These are phyloP conservation scores for Xylaria acuta DNA, from an alignment of 495 filamentous ascomycete species.

Conservation along the genomic window DNA sequence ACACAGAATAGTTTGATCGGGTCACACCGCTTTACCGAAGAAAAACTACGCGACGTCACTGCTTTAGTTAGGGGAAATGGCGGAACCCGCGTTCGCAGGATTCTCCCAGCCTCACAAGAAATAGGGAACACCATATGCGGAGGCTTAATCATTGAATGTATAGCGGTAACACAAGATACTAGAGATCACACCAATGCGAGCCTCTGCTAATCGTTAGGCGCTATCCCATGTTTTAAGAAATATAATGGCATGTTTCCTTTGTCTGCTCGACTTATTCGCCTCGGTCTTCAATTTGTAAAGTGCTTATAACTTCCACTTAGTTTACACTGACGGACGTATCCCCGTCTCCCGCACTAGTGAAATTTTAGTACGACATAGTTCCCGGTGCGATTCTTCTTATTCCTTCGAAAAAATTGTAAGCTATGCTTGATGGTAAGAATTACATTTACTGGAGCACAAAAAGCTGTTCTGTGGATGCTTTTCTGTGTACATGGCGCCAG, in stretches of 20 bases:
- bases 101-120: not conserved
- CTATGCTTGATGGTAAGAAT: not conserved
- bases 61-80: not conserved
- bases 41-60: not conserved
- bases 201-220: not conserved
- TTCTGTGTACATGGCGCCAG: not conserved
- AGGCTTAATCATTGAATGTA: not conserved
- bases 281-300: not conserved
- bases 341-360: not conserved
- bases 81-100: not conserved
- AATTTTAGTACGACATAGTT: not conserved
- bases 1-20: not conserved
- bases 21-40: constrained; percentile 14
- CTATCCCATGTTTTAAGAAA: not conserved
- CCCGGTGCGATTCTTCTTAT: not conserved
- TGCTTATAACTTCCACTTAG: not conserved
- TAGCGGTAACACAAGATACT: not conserved
- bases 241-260: not conserved
- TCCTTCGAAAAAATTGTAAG: not conserved
- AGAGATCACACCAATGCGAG: not conserved
- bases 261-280: not conserved
- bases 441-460: not conserved
- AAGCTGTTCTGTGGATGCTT: not conserved
- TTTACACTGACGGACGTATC: not conserved
- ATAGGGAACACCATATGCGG: not conserved